Evolutionary conservation across 2,329 filamentous ascomycete species (phyloP).

Genomic region (Periconia macrospinosa): DNA sequence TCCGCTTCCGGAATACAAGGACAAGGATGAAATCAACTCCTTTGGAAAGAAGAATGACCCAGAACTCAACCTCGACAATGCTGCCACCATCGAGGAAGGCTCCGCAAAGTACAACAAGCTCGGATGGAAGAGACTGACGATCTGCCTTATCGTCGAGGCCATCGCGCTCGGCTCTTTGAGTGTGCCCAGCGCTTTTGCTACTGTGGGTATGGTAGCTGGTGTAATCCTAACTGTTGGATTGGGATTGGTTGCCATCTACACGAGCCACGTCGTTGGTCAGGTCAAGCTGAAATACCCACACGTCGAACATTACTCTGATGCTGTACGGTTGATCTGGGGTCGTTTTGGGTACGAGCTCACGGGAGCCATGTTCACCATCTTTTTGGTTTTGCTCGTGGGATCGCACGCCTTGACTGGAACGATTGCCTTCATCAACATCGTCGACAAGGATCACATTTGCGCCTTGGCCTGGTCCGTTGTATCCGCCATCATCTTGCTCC

Average conservation of each 20-base stretch:
- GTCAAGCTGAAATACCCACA: slow-evolving; percentile 62
- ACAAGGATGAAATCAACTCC: slow-evolving; percentile 17
- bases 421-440: slow-evolving; percentile 66
- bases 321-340: slow-evolving; percentile 66
- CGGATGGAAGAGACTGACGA: slow-evolving; percentile 55
- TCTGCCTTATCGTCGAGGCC: slow-evolving; percentile 55
- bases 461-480: slow-evolving; percentile 67
- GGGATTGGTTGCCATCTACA: slow-evolving; percentile 63
- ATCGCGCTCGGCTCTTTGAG: slow-evolving; percentile 53
- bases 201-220: slow-evolving; percentile 51
- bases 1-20: slow-evolving; percentile 21
- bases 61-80: slow-evolving; percentile 35
- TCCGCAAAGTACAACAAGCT: slow-evolving; percentile 45
- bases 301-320: slow-evolving; percentile 70
- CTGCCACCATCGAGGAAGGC: slow-evolving; percentile 37
- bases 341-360: slow-evolving; percentile 52
- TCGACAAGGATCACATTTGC: slow-evolving; percentile 63
- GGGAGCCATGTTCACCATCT: slow-evolving; percentile 57
- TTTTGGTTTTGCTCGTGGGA: slow-evolving; percentile 62
- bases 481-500: slow-evolving; percentile 61
- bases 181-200: slow-evolving; percentile 50
- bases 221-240: slow-evolving; percentile 51
- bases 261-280: slow-evolving; percentile 63
- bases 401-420: slow-evolving; percentile 72
- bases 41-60: slow-evolving; percentile 38